Base-by-base conservation (phyloP, 2,329 filamentous ascomycete species). In the Sarocladiaceae sp. region DNA sequence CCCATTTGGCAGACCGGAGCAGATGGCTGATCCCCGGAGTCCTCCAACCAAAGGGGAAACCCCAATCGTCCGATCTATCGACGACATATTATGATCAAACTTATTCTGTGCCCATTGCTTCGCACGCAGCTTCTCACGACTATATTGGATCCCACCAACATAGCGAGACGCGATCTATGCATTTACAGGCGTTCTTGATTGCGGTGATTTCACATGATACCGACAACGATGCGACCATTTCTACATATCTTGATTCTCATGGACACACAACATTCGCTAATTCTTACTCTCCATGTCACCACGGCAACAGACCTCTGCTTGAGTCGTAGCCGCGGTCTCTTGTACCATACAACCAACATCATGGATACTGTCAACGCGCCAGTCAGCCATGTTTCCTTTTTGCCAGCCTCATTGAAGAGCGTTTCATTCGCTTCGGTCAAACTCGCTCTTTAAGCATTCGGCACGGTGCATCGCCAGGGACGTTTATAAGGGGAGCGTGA, bases 31-130 rank as follows among this genome's bases (percentile, higher is more conserved):
- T 63, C 88, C 88, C 13, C 74, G 88, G 59, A 91, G 87, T 64
- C 88, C 88, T 15, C 85, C 87, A 0, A 88, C 86, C 12, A 82
- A 80, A 61, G 87, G 88, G 35, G 86, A 87, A 64, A 83, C 82
- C 53, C 86, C 88, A 3, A 91, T 93, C 55, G 82, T 84, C 50
- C 77, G 88, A 53, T 91, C 86, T 54, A 93, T 93, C 61, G 86
- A 89, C 64, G 87, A 91, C 62, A 74, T 90, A 50, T 73, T 92
- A 67, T 91, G 76, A 74, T 51, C 50, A 35, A n/a, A 11, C 10
- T 22, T 23, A 26, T 23, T 23, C 46, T 33, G 37, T 12, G 40
- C 40, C 37, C 12, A 44, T 22, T 20, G 4, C 28, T n/a, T n/a
- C 22, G 22, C 10, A 13, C 12, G 13, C 26, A 20, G 4, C 22